Evolutionary conservation across 345 rosid species (phyloP).

Genomic region (Microthlaspi erraticum): DNA sequence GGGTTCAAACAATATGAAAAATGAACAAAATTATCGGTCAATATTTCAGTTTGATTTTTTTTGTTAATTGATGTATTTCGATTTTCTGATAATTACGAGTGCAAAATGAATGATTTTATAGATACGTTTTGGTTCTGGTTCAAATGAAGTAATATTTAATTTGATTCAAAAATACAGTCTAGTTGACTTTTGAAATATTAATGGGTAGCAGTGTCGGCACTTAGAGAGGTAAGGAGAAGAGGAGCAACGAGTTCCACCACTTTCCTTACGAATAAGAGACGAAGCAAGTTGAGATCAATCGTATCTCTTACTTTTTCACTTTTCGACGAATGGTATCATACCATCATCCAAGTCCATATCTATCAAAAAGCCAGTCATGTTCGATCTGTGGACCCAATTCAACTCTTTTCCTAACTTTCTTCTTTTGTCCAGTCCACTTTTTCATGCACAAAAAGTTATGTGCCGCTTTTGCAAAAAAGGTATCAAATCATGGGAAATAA

Average conservation of each 20-base stretch:
- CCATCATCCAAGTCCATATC: conserved; percentile 19
- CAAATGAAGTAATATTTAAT: too few species aligned
- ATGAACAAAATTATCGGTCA: too few species aligned
- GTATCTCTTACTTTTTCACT: conserved; percentile 28
- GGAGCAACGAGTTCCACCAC: conserved; percentile 39
- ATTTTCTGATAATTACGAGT: too few species aligned
- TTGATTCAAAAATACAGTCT: conserved; percentile 3
- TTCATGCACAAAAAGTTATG: conserved; percentile 31
- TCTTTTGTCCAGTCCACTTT: conserved; percentile 12
- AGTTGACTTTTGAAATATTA: conserved; percentile 23
- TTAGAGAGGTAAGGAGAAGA: conserved; percentile 30
- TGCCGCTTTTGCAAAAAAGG: background rate
- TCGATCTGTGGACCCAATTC: conserved; percentile 25
- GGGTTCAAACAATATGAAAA: too few species aligned
- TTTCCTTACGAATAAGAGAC: background rate
- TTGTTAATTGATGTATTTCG: too few species aligned
- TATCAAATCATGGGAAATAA: background rate
- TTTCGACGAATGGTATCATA: conserved; percentile 8
- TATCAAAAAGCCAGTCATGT: conserved; percentile 9
- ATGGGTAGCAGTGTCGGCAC: background rate
- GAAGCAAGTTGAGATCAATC: conserved; percentile 24
- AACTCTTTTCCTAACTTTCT: conserved; percentile 11
- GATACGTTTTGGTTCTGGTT: too few species aligned
- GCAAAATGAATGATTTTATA: too few species aligned
- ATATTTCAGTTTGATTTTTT: too few species aligned